A percentile compares a stretch with the other conserved stretches of the same genome.
These are phyloP conservation scores for Hamamelis virginiana DNA, from an alignment of 164 flowering plant species.

Conservation along the genomic window DNA sequence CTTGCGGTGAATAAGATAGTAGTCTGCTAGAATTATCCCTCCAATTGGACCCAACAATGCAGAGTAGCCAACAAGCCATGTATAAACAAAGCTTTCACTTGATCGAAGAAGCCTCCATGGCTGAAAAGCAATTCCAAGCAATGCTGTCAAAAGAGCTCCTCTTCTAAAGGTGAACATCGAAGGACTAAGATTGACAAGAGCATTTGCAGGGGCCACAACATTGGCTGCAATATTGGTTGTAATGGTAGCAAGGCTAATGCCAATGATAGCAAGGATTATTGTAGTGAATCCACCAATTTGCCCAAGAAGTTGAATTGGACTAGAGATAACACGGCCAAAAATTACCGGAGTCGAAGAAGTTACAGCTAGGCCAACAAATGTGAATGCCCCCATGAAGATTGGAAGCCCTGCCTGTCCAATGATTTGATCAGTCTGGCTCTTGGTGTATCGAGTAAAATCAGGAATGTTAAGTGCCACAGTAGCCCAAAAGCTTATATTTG, in stretches of 20 bases:
- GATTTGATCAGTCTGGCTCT: constrained; percentile 72
- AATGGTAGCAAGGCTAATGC: constrained; percentile 75
- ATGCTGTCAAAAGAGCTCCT: constrained; percentile 75
- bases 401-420: constrained; percentile 86
- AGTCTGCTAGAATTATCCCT: constrained; percentile 69
- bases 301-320: constrained; percentile 74
- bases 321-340: constrained; percentile 74
- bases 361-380: constrained; percentile 89
- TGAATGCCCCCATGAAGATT: constrained; percentile 82
- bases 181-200: constrained; percentile 81
- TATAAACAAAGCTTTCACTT: constrained; percentile 86
- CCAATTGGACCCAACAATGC: constrained; percentile 92
- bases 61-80: constrained; percentile 92
- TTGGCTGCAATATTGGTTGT: constrained; percentile 94
- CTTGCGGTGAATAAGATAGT: constrained; percentile 53
- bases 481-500: constrained; percentile 91
- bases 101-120: constrained; percentile 88
- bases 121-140: constrained; percentile 78
- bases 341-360: constrained; percentile 77
- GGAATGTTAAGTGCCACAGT: constrained; percentile 85
- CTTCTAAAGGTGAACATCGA: constrained; percentile 62
- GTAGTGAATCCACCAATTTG: constrained; percentile 60
- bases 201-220: constrained; percentile 93
- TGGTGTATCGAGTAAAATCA: constrained; percentile 84
- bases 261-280: constrained; percentile 57